A percentile compares a stretch with the other conserved stretches of the same genome.
phyloP scores from a whole-genome alignment of 768 basidiomycete species.

The Suillus tomentosus region DNA sequence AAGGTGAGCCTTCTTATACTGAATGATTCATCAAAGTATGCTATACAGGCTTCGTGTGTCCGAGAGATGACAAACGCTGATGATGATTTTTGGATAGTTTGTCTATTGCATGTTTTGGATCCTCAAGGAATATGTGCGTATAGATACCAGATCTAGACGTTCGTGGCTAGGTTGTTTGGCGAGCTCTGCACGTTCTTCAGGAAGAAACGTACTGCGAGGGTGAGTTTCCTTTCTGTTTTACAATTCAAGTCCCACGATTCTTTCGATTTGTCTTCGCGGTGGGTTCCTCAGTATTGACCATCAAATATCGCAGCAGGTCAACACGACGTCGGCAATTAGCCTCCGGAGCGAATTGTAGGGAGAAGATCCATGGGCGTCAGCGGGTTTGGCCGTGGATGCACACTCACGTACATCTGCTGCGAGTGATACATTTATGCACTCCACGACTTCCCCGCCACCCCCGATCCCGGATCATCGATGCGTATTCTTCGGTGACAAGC shows the following conservation, averaged over 20 bases:
- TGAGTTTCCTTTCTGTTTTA: neutral
- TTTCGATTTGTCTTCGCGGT: neutral
- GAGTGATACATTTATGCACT: neutral
- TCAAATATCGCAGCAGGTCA: neutral
- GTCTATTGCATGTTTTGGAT: neutral
- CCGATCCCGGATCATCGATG: neutral
- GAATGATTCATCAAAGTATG: neutral
- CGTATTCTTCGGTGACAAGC: neutral
- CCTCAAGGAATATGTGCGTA: neutral
- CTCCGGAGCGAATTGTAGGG: neutral
- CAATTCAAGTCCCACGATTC: neutral
- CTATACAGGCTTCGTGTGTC: neutral
- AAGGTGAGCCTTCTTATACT: neutral
- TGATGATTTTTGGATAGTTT: neutral
- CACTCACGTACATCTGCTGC: neutral
- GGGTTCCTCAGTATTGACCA: neutral
- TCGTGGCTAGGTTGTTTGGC: neutral
- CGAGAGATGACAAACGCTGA: neutral
- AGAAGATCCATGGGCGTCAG: neutral
- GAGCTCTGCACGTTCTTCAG: neutral
- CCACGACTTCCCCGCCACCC: neutral
- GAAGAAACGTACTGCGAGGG: neutral
- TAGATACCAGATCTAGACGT: neutral
- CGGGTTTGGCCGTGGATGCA: neutral
- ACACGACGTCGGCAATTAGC: too few species aligned